phyloP scores from a whole-genome alignment of 257 asterid genomes.

The Coffea canephora region DNA sequence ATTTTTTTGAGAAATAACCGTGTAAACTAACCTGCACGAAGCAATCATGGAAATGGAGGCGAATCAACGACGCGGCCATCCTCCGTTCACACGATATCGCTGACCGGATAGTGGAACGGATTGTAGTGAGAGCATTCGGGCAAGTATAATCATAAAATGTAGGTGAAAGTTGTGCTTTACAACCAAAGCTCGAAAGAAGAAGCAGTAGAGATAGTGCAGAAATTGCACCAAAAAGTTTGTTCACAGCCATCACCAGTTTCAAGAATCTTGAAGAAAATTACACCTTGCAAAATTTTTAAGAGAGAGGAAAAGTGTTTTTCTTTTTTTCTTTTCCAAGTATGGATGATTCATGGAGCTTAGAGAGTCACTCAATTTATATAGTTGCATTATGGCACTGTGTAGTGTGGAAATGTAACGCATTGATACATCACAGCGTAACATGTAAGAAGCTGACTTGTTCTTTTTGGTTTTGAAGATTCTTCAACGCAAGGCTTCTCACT shows the following conservation, averaged over 20 bases:
- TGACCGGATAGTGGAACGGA: constrained; percentile 24
- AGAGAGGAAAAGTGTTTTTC: too few species aligned
- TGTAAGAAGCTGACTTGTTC: not conserved
- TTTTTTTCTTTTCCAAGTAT: not conserved
- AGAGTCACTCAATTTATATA: not conserved
- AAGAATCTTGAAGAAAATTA: not conserved
- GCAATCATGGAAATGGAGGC: constrained; percentile 57
- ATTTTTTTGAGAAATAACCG: not conserved
- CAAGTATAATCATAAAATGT: constrained; percentile 34
- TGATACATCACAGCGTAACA: not conserved
- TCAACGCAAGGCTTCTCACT: not conserved
- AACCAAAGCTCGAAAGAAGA: not conserved
- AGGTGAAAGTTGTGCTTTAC: constrained; percentile 42
- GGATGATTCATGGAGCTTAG: not conserved
- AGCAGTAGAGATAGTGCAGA: constrained; percentile 5
- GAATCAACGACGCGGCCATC: constrained; percentile 54
- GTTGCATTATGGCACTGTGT: not conserved
- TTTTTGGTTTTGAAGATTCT: not conserved
- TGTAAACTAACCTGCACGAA: constrained; percentile 45
- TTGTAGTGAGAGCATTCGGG: constrained; percentile 22
- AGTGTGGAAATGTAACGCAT: not conserved
- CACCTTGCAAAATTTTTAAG: not conserved
- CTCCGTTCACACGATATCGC: constrained; percentile 40
- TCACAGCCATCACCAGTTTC: not conserved
- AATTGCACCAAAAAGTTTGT: not conserved